phyloP scores from a whole-genome alignment of 257 asterid genomes.

The Solanum peruvianum region DNA sequence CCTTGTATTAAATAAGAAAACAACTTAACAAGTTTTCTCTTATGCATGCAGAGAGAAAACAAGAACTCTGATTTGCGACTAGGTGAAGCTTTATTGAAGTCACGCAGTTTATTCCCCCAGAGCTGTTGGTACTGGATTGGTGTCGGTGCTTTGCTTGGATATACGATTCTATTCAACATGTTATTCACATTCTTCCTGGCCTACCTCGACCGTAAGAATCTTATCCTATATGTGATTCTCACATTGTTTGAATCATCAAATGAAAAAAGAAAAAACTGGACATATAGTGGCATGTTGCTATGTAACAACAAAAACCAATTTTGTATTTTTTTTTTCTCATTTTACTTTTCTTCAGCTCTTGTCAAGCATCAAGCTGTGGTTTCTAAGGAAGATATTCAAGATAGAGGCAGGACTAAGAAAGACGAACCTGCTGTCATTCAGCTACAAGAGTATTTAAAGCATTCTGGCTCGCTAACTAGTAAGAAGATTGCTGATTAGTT shows the following conservation, averaged over 20 bases:
- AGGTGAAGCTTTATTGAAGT: constrained; percentile 71
- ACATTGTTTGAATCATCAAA: neutral
- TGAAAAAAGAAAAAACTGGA: neutral
- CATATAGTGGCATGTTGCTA: neutral
- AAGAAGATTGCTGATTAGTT: constrained; percentile 15
- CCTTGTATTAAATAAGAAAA: neutral
- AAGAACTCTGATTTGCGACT: constrained; percentile 41
- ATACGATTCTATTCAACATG: constrained; percentile 62
- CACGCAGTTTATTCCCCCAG: constrained; percentile 73
- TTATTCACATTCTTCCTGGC: constrained; percentile 71
- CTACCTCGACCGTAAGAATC: constrained; percentile 67
- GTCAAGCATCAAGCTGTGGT: constrained; percentile 79
- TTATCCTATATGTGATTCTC: constrained; percentile 3
- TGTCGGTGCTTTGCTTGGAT: constrained; percentile 77
- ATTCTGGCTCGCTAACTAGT: constrained; percentile 84
- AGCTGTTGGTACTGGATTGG: constrained; percentile 98
- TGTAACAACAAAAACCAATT: neutral
- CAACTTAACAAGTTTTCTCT: constrained; percentile 5
- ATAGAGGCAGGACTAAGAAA: constrained; percentile 42
- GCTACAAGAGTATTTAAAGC: constrained; percentile 72
- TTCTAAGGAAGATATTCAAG: constrained; percentile 57
- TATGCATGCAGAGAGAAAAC: constrained; percentile 47
- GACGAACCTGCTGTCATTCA: constrained; percentile 61
- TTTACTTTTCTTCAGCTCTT: constrained; percentile 40
- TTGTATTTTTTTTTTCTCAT: neutral